Evolutionary conservation across 768 basidiomycete genomes (phyloP), one percentile per base, ranked within the genome.

Genomic region (Rhizopogon rudus): DNA sequence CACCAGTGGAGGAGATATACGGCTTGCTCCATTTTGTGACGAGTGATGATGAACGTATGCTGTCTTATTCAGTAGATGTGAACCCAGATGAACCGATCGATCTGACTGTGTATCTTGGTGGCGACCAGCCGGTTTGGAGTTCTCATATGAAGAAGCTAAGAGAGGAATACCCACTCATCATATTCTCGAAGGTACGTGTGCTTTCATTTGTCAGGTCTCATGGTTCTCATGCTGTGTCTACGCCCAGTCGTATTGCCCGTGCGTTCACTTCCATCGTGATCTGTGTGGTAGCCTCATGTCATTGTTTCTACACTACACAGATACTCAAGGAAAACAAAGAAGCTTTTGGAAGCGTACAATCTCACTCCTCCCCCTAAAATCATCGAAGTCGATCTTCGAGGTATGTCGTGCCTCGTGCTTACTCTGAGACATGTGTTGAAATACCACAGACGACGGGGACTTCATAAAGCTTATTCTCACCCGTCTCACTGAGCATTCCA

Each of bases 101-200:
- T 13, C 63, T 86, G 66, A 62, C 71, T 1, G 75, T 81, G 46
- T 91, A 87, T 61, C 67, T 61, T 10, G 51, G 40, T 43, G 56
- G 17, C 3, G 49, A 68, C 53, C 59, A 67, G 16, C 57, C 76
- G 22, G 72, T 80, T 44, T 84, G 81, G 82, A 54, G 59, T 37
- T 67, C 9, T 39, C 57, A 28, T 63, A 67, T 76, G 16, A 64
- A 63, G 42, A 63, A 62, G 20, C 61, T 91, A 45, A 72, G 79
- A 39, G 63, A 74, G 16, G 67, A 80, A 33, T 75, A 80, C 61
- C 90, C 90, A 2, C 69, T 93, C 6, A 74, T 92, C 44, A 82
- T 93, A 12, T 91, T 93, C 63, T 91, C 89, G 76, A 93, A 93
- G 77, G 88, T 86, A 53, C 33, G 76, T 68, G 20, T n/a, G 22